A percentile compares a stretch with the other conserved stretches of the same genome.
phyloP scores from a whole-genome alignment of 371 early-diverging fungal genomes.

The Mucor saturninus region DNA sequence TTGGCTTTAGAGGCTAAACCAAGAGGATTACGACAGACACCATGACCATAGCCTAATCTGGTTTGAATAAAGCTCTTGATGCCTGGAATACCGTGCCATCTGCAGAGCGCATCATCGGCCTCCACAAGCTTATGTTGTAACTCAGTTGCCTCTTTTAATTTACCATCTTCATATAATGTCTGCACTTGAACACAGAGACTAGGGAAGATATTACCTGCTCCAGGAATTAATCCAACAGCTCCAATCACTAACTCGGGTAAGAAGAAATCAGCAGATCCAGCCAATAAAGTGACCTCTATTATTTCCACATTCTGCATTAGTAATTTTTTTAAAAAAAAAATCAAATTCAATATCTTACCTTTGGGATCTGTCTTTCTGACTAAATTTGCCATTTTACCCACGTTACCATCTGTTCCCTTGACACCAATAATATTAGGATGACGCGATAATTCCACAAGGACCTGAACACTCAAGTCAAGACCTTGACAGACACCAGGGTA shows the following conservation, averaged over 20 bases:
- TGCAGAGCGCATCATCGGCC: slow-evolving; percentile 48
- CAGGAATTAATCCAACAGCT: slow-evolving; percentile 49
- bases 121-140: slow-evolving; percentile 46
- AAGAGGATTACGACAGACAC: slow-evolving; percentile 44
- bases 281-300: slow-evolving; percentile 44
- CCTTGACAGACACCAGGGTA: slow-evolving; percentile 58
- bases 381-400: slow-evolving; percentile 52
- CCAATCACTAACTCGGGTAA: slow-evolving; percentile 48
- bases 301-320: neutral
- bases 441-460: slow-evolving; percentile 37
- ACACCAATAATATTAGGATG: slow-evolving; percentile 52
- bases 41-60: slow-evolving; percentile 41
- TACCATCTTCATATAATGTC: slow-evolving; percentile 36
- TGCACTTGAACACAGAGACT: slow-evolving; percentile 43
- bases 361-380: slow-evolving; percentile 28
- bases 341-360: slow-evolving; percentile 16
- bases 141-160: slow-evolving; percentile 35
- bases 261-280: slow-evolving; percentile 53
- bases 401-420: slow-evolving; percentile 56
- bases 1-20: slow-evolving; percentile 19
- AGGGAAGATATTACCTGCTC: slow-evolving; percentile 48
- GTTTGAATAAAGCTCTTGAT: slow-evolving; percentile 41
- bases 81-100: slow-evolving; percentile 54
- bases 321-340: neutral
- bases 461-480: slow-evolving; percentile 37